These are phyloP conservation scores for Hypoxylon lienhwacheense DNA, from an alignment of 495 filamentous ascomycete genomes.

Conservation along the genomic window DNA sequence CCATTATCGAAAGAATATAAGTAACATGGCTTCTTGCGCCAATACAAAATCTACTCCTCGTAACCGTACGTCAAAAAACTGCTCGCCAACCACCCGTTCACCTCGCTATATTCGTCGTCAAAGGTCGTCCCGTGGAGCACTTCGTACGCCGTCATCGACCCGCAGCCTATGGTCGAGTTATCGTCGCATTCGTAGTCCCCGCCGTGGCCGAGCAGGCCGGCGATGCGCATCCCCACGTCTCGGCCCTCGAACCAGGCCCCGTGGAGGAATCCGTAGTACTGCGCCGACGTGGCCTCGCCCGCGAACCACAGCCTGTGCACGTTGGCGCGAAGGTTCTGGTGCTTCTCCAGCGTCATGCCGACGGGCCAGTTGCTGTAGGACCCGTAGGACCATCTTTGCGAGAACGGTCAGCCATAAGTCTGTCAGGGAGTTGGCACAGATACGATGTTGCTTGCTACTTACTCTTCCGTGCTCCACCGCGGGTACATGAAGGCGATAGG, in stretches of 20 bases:
- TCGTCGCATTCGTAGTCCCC: constrained; percentile 29
- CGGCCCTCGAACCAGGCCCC: constrained; percentile 62
- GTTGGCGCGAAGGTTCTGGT: constrained; percentile 75
- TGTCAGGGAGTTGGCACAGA: too few relatives aligned
- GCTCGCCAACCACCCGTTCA: constrained; percentile 40
- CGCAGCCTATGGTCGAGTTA: constrained; percentile 30
- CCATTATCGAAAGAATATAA: too few relatives aligned
- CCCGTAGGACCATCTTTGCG: constrained; percentile 60
- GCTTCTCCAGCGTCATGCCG: constrained; percentile 65
- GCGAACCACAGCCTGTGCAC: constrained; percentile 68
- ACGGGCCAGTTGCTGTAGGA: constrained; percentile 76
- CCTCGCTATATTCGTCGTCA: constrained; percentile 24
- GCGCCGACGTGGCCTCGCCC: constrained; percentile 68
- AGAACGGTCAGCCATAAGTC: constrained; percentile 1
- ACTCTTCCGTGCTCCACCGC: constrained; percentile 64
- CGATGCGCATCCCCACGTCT: constrained; percentile 56
- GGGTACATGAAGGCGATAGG: constrained; percentile 71
- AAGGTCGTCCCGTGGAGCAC: constrained; percentile 38
- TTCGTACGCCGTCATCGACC: constrained; percentile 31
- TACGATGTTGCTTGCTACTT: constrained; percentile 7
- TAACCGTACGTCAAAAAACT: constrained; percentile 40
- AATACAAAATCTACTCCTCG: constrained; percentile 2
- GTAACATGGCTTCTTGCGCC: too few relatives aligned
- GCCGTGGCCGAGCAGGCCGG: constrained; percentile 43
- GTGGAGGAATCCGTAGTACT: constrained; percentile 75